These are phyloP conservation scores for Asterochloris erici DNA, from an alignment of 139 green algal species.

Conservation along the genomic window DNA sequence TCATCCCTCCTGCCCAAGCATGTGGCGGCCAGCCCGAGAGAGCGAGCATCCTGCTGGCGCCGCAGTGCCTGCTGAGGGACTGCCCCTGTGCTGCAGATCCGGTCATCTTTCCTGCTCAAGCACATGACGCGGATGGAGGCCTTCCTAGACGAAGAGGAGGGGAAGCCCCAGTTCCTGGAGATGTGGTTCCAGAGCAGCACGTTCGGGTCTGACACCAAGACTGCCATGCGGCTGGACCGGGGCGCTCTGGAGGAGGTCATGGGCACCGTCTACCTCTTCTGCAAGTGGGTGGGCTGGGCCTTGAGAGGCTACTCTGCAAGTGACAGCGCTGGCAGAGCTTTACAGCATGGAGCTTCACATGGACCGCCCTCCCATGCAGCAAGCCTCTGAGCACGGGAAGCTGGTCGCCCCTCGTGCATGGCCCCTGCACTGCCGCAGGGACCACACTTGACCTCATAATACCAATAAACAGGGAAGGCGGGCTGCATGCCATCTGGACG, in stretches of 20 bases:
- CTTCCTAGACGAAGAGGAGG: constrained; percentile 7
- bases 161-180: constrained; percentile 22
- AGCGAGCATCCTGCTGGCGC: too few species aligned
- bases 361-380: too few species aligned
- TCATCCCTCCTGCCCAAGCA: too few species aligned
- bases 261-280: constrained; percentile 42
- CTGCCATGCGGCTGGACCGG: constrained; percentile 22
- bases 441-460: too few species aligned
- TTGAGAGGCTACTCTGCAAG: neutral
- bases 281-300: constrained; percentile 10
- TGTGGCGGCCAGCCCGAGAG: too few species aligned
- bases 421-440: too few species aligned
- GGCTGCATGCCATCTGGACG: too few species aligned
- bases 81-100: constrained; percentile 22
- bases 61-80: neutral
- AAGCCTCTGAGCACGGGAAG: too few species aligned
- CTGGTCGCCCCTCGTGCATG: too few species aligned
- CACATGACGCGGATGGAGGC: constrained; percentile 37
- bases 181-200: constrained; percentile 31
- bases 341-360: neutral
- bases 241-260: constrained; percentile 31
- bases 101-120: constrained; percentile 37
- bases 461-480: too few species aligned
- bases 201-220: constrained; percentile 33
- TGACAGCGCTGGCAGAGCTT: neutral